Base-by-base conservation (phyloP, 805 yeast species). In the Ogataea zsoltii region DNA sequence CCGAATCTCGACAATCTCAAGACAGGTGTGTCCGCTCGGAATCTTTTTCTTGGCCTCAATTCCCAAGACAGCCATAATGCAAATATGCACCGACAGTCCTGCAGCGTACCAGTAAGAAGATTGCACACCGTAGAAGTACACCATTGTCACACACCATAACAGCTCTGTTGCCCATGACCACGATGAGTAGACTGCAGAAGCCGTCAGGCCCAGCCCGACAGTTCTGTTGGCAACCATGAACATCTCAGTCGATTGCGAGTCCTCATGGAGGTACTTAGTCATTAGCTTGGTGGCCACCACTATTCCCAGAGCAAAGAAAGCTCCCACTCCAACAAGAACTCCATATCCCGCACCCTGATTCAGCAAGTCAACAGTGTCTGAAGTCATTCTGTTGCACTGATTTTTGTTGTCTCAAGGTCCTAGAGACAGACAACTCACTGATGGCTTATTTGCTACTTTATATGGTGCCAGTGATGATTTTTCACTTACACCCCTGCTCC, bases 201-300 rank as follows among this genome's bases (percentile, higher is more conserved):
- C 63, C 9, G 60, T 60, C 16, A 63, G 44, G 9, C 67, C 68
- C 11, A 58, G 50, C 0, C 91, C 92, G 21, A 88, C 71, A 41
- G 74, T 61, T 33, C 78, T 65, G 62, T 84, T 89, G 38, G 89
- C 82, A 54, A 75, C 75, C 70, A 88, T 86, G 64, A 83, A 89
- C 64, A 91, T 90, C 51, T 81, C 67, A 32, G 67, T 55, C 36
- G 44, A 55, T 41, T 42, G 55, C 21, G 45, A 57, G 16, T 55
- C 54, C 37, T 63, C 63, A 9, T 56, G 54, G 16, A 52, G 35
- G 40, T 55, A 62, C 15, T 40, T 46, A 10, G 53, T 44, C 42
- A 60, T 48, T 13, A 47, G 38, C 36, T 63, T 66, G 15, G 64
- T 66, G 40, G 66, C 58, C 30, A 59, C 42, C 13, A 63, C 49